These are phyloP conservation scores for Apodospora peruviana DNA, from an alignment of 495 filamentous ascomycete genomes.

Conservation along the genomic window DNA sequence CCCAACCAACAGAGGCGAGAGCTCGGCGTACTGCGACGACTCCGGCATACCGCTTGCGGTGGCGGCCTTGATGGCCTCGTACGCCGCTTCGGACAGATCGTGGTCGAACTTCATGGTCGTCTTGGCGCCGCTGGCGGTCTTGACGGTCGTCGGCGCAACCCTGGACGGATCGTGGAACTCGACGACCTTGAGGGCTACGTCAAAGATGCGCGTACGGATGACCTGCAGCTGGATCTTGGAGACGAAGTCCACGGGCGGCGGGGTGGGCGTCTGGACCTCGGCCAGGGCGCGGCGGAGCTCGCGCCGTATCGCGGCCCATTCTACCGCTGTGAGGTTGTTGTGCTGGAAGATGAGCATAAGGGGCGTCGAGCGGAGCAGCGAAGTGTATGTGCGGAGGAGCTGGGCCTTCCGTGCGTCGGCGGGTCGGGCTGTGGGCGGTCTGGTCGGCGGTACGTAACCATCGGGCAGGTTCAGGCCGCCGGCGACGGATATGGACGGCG, in stretches of 20 bases:
- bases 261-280: conserved; percentile 40
- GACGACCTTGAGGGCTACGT: conserved; percentile 71
- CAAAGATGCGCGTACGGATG: conserved; percentile 84
- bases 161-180: conserved; percentile 73
- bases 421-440: conserved; percentile 83
- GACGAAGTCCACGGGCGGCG: conserved; percentile 19
- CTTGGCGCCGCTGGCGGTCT: conserved; percentile 34
- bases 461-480: conserved; percentile 48
- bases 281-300: conserved; percentile 66
- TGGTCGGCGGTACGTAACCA: conserved; percentile 59
- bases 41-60: conserved; percentile 40
- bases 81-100: conserved; percentile 66
- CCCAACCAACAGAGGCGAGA: conserved; percentile 73
- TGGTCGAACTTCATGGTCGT: conserved; percentile 50
- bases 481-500: conserved; percentile 16
- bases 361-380: conserved; percentile 81
- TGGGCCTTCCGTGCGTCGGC: conserved; percentile 90
- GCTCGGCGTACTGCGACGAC: conserved; percentile 43
- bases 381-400: conserved; percentile 88
- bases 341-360: conserved; percentile 93
- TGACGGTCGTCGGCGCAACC: conserved; percentile 14
- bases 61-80: conserved; percentile 50
- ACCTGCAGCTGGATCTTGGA: conserved; percentile 68
- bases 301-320: conserved; percentile 83
- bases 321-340: conserved; percentile 82